Percentiles rank a stretch among this genome's conserved stretches.
These are phyloP conservation scores for Copromyces sp. DNA, from an alignment of 495 filamentous ascomycete genomes.

Conservation along the genomic window DNA sequence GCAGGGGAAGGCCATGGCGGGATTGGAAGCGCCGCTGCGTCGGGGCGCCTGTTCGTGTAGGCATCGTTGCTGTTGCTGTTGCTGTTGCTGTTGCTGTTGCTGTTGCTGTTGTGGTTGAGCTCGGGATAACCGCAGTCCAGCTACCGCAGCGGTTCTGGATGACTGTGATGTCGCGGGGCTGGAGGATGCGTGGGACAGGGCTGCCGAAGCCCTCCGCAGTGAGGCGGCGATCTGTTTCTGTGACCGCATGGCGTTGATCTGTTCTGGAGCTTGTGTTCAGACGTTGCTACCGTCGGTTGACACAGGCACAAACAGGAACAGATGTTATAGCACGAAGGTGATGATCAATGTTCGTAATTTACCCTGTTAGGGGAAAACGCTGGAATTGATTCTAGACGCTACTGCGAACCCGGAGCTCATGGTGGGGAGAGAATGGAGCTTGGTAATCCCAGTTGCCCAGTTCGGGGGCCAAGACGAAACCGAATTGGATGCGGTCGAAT, in stretches of 20 bases:
- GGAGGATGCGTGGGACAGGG: constrained; percentile 2
- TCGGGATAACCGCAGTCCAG: constrained; percentile 13
- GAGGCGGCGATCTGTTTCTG: constrained; percentile 1
- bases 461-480: neutral
- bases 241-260: constrained; percentile 13
- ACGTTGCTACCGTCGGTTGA: neutral
- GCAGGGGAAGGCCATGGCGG: constrained; percentile 89
- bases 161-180: neutral
- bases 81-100: too few relatives aligned
- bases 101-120: constrained; percentile 31
- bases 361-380: neutral
- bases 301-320: neutral
- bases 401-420: neutral
- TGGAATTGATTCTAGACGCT: neutral
- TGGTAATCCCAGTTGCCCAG: neutral
- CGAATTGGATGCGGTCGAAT: neutral
- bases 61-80: constrained; percentile 3
- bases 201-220: constrained; percentile 7
- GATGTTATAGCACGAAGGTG: neutral
- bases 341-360: neutral
- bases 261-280: neutral
- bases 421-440: neutral
- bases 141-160: constrained; percentile 1
- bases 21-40: constrained; percentile 56
- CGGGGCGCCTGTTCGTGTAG: constrained; percentile 25